phyloP scores from a whole-genome alignment of 148 eudicot genomes.

The Euryodendron excelsum region DNA sequence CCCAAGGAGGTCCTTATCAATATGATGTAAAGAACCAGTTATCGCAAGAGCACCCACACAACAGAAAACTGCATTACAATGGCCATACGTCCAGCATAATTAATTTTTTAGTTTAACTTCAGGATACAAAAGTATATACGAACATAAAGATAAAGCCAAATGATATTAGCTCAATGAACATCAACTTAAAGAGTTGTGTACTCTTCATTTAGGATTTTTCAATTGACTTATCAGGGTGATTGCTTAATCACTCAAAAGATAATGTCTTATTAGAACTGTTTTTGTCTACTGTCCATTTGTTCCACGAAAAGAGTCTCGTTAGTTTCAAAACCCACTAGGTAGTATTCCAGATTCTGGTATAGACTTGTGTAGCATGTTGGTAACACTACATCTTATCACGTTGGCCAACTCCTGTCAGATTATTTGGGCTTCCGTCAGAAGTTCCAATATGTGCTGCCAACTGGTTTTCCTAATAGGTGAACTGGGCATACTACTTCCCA shows the following conservation, averaged over 20 bases:
- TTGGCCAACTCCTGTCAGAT: no score
- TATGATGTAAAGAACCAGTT: conserved; percentile 75
- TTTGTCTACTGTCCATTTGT: background rate
- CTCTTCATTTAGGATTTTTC: background rate
- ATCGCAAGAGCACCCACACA: conserved; percentile 94
- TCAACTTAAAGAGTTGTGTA: background rate
- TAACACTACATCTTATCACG: no score
- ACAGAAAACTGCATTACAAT: conserved; percentile 70
- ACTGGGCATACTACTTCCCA: no score
- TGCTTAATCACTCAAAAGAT: no score
- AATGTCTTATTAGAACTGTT: no score
- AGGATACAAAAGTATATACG: background rate
- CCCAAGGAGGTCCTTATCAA: conserved; percentile 94
- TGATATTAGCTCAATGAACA: background rate
- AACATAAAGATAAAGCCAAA: background rate
- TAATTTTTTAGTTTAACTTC: background rate
- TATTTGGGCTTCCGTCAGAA: no score
- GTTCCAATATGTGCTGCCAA: no score
- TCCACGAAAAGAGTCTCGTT: no score
- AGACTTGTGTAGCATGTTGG: no score
- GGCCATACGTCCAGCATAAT: background rate
- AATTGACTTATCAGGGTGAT: background rate
- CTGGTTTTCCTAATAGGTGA: no score
- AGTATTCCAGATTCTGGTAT: no score
- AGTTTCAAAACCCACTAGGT: no score